phyloP scores from a whole-genome alignment of 192 early-diverging fungal genomes.

The Podila minutissima region DNA sequence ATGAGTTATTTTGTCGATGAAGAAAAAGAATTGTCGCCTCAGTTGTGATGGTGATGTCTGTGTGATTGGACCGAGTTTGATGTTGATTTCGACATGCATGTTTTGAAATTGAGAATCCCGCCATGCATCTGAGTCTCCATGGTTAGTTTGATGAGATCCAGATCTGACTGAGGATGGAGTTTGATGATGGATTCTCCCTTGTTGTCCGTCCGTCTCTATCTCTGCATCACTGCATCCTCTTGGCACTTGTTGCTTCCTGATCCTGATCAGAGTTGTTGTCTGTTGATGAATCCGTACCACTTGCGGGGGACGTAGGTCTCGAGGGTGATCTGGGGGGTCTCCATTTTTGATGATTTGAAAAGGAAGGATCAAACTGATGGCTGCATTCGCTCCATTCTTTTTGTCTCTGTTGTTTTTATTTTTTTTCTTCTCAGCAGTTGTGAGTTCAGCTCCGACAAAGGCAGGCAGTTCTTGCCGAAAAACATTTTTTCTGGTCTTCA shows the following conservation, averaged over 20 bases:
- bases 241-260: too few relatives aligned
- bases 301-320: conserved; percentile 42
- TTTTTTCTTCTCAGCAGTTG: too few relatives aligned
- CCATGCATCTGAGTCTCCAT: too few relatives aligned
- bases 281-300: conserved; percentile 6
- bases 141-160: too few relatives aligned
- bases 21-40: too few relatives aligned
- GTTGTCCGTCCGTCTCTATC: not conserved
- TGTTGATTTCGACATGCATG: conserved; percentile 4
- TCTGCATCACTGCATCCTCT: not conserved
- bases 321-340: conserved; percentile 26
- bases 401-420: too few relatives aligned
- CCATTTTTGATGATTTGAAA: conserved; percentile 36
- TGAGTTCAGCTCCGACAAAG: too few relatives aligned
- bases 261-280: not conserved
- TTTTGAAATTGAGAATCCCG: not conserved
- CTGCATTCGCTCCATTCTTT: too few relatives aligned
- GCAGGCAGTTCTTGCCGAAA: too few relatives aligned
- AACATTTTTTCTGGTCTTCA: too few relatives aligned
- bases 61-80: not conserved
- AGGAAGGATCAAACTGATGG: conserved; percentile 3
- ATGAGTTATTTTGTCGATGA: too few relatives aligned
- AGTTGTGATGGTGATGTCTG: not conserved
- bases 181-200: not conserved
- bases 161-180: too few relatives aligned